Evolutionary conservation across 345 rosid genomes (phyloP), one percentile per base, ranked within the genome.

Genomic region (Triadica sebifera): DNA sequence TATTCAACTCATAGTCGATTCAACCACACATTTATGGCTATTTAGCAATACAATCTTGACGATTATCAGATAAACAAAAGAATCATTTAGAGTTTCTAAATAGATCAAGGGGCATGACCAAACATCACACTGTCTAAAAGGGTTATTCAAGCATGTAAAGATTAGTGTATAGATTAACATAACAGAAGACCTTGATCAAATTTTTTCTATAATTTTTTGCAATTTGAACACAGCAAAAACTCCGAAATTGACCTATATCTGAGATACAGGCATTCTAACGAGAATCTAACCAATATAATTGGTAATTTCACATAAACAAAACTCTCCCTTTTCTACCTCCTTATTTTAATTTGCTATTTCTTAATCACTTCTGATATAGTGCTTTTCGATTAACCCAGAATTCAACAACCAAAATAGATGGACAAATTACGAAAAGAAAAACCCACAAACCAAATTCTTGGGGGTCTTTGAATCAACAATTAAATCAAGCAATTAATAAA

Each of bases 361-460:
- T n/a, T 20, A 20, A 11, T 59, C 39, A 59, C 34, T 29, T 29
- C 34, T 29, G 34, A 29, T 29, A 29, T 29, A 29, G 34, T 29
- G 1, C 34, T 29, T 29, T 29, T 29, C 2, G 34, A 56, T 1
- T 10, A 61, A 37, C 41, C 47, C 43, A 38, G 67, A 63, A 63
- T 63, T 13, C 37, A 46, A 49, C n/a, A 4, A 67, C 70, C 34
- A 67, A 49, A 9, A 43, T 4, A 6, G 39, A 51, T n/a, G 52
- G 47, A 68, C 20, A 8, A 61, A 61, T 34, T 43, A n/a, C 12
- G n/a, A n/a, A n/a, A n/a, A n/a, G 7, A 61, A 61, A 29, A 51
- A 17, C 7, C 50, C 74, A 51, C 4, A 50, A 63, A 72, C 5
- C 29, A n/a, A 72, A 50, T 73, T 50, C 69, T 73, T 51, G 61